phyloP scores from a whole-genome alignment of 208 protist species.

The Phytomonas sp. region DNA sequence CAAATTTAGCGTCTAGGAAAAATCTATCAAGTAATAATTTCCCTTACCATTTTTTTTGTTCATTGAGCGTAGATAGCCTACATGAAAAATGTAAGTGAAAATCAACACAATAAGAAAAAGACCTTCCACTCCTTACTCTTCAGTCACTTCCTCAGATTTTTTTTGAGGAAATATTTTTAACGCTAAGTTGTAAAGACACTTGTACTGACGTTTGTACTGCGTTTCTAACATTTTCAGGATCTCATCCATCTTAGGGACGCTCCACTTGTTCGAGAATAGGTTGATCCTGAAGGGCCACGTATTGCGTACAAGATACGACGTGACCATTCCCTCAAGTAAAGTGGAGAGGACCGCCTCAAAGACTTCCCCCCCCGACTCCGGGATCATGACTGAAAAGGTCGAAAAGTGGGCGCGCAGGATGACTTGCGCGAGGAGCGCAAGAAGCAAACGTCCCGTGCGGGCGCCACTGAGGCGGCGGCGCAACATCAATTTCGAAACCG shows the following conservation, averaged over 20 bases:
- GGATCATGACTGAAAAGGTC: slow-evolving; percentile 76
- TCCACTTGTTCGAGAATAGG: slow-evolving; percentile 5
- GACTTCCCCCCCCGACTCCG: slow-evolving; percentile 38
- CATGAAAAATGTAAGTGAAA: not conserved
- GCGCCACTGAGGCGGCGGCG: slow-evolving; percentile 36
- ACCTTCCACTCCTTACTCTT: not conserved
- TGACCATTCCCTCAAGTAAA: slow-evolving; percentile 41
- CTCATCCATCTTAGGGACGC: not conserved
- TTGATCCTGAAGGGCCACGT: slow-evolving; percentile 56
- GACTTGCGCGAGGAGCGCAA: slow-evolving; percentile 47
- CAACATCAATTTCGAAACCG: slow-evolving; percentile 49
- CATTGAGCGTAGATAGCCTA: not conserved
- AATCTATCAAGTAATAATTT: not conserved
- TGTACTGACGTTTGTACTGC: not conserved
- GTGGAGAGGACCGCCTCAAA: slow-evolving; percentile 34
- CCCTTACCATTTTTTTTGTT: not conserved
- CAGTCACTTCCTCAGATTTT: not conserved
- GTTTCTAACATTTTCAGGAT: not conserved
- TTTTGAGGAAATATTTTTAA: too few relatives aligned
- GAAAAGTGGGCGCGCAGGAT: slow-evolving; percentile 57
- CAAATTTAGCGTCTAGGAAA: not conserved
- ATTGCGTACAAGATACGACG: slow-evolving; percentile 51
- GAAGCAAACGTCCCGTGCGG: slow-evolving; percentile 51
- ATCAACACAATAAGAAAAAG: not conserved
- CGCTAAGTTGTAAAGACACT: not conserved